Evolutionary conservation across 225 moss, liverwort and hornwort species (phyloP), one percentile per base, ranked within the genome.

Genomic region (Lunularia cruciata): DNA sequence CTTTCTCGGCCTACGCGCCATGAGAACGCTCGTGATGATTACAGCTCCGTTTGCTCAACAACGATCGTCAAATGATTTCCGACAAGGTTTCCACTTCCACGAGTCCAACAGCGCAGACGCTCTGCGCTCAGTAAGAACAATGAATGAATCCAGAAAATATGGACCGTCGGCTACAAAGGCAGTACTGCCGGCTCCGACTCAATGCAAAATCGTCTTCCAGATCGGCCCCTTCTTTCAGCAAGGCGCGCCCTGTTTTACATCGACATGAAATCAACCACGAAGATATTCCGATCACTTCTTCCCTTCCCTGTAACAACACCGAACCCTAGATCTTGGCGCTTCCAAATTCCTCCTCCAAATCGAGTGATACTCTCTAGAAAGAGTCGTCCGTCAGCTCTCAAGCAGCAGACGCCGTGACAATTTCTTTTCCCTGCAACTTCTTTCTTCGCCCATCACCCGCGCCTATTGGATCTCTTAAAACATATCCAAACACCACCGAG

Each of bases 1-100:
- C 59, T 84, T 84, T 60, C 83, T 84, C 49, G 83, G 83, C 71
- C 78, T 76, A 16, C 83, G 83, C 12, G 83, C 78, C 83, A 84
- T 84, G 37, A 40, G 10, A 38, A 13, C 46, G 23, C 55, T 55
- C 34, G 33, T 38, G 52, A 36, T 49, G 35, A 47, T 53, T 35
- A 45, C 42, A 57, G 34, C 18, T 57, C 30, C 22, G 28, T 9
- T 45, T 59, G 28, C 57, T 31, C 39, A 19, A 9, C 39, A 19
- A 55, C 35, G 56, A 40, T 38, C 10, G 33, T 11, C 11, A n/a
- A 53, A 37, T 5, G 22, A 23, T 2, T 14, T 32, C 38, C 10
- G 7, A 31, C 67, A 35, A 68, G 20, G 22, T 27, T 14, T 46
- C 46, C 4, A 46, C 45, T 27, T 14, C 69, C 23, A 26, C 55